Evolutionary conservation across 2,329 filamentous ascomycete species (phyloP).

Genomic region (Trichoderma pleuroti): DNA sequence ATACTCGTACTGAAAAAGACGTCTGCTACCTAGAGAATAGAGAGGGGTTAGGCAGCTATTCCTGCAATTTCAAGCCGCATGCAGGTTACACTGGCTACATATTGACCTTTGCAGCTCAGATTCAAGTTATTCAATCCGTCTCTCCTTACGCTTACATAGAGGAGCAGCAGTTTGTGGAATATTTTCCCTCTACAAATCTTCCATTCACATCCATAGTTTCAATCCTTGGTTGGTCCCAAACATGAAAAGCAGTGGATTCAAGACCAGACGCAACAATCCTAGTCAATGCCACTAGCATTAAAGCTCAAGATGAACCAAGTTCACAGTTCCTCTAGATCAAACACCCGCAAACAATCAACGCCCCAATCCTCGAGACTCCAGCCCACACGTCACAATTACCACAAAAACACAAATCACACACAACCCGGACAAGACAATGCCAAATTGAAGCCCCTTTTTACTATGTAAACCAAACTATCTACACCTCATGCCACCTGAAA

Average conservation of each 20-base stretch:
- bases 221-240: neutral
- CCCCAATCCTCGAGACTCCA: neutral
- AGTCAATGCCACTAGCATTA: neutral
- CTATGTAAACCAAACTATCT: constrained; percentile 4
- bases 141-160: too few species aligned
- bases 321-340: neutral
- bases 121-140: too few species aligned
- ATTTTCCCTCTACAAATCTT: neutral
- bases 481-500: neutral
- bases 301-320: neutral
- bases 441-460: neutral
- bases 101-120: too few species aligned
- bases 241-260: neutral
- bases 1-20: too few species aligned
- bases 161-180: too few species aligned
- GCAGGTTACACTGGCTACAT: neutral
- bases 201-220: neutral
- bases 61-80: neutral
- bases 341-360: neutral
- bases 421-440: neutral
- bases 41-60: neutral
- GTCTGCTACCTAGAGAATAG: neutral
- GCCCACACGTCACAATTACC: neutral
- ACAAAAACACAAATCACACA: neutral
- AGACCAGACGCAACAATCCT: neutral